phyloP scores from a whole-genome alignment of 2,329 filamentous ascomycete species.

The Cladophialophora bantiana region DNA sequence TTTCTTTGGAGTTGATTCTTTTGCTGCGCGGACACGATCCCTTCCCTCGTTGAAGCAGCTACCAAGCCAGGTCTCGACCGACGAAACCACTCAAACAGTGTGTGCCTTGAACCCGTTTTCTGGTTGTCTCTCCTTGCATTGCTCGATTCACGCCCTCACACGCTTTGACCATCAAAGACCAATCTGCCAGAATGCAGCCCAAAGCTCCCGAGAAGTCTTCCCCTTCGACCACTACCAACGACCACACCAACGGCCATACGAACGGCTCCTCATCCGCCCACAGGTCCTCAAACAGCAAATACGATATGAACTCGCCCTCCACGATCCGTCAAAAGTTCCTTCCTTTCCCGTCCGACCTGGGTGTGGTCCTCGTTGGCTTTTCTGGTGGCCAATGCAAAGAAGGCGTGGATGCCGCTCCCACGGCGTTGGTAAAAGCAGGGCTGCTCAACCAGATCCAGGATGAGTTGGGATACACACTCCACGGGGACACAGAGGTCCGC shows the following conservation, averaged over 20 bases:
- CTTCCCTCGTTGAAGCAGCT: neutral
- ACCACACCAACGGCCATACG: conserved; percentile 25
- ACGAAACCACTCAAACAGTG: conserved; percentile 13
- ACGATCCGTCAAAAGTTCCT: conserved; percentile 77
- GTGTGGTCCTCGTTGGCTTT: conserved; percentile 93
- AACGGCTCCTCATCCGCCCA: conserved; percentile 25
- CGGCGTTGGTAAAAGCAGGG: conserved; percentile 85
- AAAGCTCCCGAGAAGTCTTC: conserved; percentile 30
- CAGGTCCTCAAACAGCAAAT: conserved; percentile 2
- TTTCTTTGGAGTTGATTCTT: neutral
- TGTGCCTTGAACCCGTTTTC: conserved; percentile 22
- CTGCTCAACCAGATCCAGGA: conserved; percentile 81
- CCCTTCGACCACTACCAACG: conserved; percentile 29
- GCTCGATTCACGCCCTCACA: neutral
- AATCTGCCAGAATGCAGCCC: conserved; percentile 23
- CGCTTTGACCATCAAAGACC: neutral
- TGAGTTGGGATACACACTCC: conserved; percentile 86
- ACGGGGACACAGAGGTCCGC: conserved; percentile 83
- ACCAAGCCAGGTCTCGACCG: neutral
- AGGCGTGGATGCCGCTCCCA: conserved; percentile 89
- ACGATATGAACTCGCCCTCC: conserved; percentile 61
- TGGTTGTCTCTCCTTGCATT: conserved; percentile 3
- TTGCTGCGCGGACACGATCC: neutral
- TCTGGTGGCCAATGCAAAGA: conserved; percentile 94
- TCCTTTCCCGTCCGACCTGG: conserved; percentile 77